Evolutionary conservation across 495 filamentous ascomycete genomes (phyloP).

Genomic region (Talaromyces thailandensis): DNA sequence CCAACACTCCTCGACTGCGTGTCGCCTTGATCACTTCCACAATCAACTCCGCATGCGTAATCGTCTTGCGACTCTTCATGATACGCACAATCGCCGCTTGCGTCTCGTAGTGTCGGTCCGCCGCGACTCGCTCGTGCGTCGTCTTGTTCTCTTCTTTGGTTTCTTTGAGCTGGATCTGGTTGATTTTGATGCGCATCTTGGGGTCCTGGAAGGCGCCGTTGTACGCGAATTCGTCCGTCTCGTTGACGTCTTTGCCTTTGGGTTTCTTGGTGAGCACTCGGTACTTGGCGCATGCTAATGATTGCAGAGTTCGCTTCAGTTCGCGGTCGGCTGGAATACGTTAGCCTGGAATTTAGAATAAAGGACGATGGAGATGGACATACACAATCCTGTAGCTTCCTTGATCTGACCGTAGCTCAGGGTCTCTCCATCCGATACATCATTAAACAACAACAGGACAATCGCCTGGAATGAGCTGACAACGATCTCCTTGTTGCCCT

Average conservation of each 20-base stretch:
- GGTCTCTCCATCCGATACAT: conserved; percentile 41
- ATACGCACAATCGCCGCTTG: conserved; percentile 96
- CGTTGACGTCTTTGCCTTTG: conserved; percentile 68
- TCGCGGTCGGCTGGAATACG: conserved; percentile 52
- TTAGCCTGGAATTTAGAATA: conserved; percentile 19
- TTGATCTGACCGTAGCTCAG: conserved; percentile 65
- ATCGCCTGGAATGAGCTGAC: conserved; percentile 88
- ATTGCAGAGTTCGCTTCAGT: conserved; percentile 84
- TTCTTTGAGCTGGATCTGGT: conserved; percentile 94
- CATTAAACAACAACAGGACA: conserved; percentile 88
- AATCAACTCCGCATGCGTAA: conserved; percentile 73
- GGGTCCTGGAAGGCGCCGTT: conserved; percentile 68
- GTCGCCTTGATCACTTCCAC: conserved; percentile 84
- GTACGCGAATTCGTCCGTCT: conserved; percentile 70
- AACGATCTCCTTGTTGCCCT: conserved; percentile 73
- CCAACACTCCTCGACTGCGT: conserved; percentile 70
- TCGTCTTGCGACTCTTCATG: conserved; percentile 90
- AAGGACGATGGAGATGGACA: conserved; percentile 15
- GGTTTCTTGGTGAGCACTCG: conserved; percentile 83
- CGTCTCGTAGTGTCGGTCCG: conserved; percentile 88
- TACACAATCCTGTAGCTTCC: conserved; percentile 57
- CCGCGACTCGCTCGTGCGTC: conserved; percentile 80
- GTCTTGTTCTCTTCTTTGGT: conserved; percentile 85
- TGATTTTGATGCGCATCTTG: conserved; percentile 94
- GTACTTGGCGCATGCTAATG: conserved; percentile 79